phyloP scores from a whole-genome alignment of 495 filamentous ascomycete species.

The Lasiosphaeria miniovina region DNA sequence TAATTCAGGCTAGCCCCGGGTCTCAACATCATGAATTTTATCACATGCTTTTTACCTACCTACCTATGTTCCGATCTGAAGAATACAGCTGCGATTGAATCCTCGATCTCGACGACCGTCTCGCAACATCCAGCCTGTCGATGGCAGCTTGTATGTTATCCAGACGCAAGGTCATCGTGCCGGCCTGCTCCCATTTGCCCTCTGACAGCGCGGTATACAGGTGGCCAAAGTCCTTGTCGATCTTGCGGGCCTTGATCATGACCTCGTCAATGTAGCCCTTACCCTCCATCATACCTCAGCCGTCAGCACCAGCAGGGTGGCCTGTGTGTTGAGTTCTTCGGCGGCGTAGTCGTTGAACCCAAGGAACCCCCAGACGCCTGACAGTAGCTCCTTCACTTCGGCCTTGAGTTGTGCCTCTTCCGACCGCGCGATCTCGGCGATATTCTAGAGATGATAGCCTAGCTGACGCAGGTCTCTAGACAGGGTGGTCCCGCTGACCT shows the following conservation, averaged over 20 bases:
- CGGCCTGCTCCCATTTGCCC: not conserved
- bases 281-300: not conserved
- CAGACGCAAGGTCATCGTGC: not conserved
- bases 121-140: not conserved
- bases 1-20: too few relatives aligned
- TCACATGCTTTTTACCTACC: too few relatives aligned
- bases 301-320: not conserved
- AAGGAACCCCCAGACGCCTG: not conserved
- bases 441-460: not conserved
- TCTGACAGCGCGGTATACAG: not conserved
- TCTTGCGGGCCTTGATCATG: not conserved
- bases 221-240: not conserved
- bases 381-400: not conserved
- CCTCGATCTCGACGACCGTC: conserved; percentile 2
- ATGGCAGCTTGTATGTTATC: not conserved
- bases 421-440: not conserved
- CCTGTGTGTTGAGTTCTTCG: not conserved
- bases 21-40: too few relatives aligned
- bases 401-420: not conserved
- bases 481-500: not conserved
- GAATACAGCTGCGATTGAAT: not conserved
- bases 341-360: not conserved
- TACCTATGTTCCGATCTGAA: too few relatives aligned
- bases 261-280: not conserved
- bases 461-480: not conserved